Conservation (phyloP, 2,329 filamentous ascomycete genomes). For the Phialemonium atrogriseum region DNA sequence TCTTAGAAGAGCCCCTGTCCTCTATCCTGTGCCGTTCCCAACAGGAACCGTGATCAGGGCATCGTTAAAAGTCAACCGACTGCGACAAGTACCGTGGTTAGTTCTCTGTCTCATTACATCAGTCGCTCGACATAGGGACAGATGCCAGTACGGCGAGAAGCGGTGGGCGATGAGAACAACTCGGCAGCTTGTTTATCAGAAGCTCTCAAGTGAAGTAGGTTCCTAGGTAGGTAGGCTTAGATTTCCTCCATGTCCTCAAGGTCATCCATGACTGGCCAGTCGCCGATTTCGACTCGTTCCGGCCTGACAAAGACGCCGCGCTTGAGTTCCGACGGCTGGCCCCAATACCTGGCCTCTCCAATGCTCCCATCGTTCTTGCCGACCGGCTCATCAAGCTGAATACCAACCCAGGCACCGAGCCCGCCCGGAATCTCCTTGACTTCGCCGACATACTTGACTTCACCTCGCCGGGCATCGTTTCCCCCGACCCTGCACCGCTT, state of each 20-base stretch:
- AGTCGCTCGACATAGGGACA: too few relatives aligned
- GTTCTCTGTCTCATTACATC: too few relatives aligned
- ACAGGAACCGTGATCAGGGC: too few relatives aligned
- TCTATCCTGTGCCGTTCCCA: too few relatives aligned
- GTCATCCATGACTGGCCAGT: conserved; percentile 63
- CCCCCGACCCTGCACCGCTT: conserved; percentile 57
- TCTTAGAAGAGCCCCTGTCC: too few relatives aligned
- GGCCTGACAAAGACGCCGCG: conserved; percentile 72
- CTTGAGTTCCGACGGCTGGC: conserved; percentile 53
- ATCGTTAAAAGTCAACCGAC: too few relatives aligned
- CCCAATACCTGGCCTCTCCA: conserved; percentile 61
- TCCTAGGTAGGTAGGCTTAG: too few relatives aligned
- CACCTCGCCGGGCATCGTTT: conserved; percentile 62
- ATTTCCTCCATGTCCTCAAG: conserved; percentile 74
- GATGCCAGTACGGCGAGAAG: too few relatives aligned
- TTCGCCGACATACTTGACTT: conserved; percentile 62
- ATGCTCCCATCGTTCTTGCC: conserved; percentile 73
- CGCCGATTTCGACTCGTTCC: conserved; percentile 68
- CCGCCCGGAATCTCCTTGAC: conserved; percentile 65
- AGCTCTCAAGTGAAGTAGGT: too few relatives aligned
- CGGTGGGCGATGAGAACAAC: too few relatives aligned
- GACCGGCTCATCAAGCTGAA: conserved; percentile 69
- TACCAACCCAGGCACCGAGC: conserved; percentile 61
- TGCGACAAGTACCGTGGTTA: too few relatives aligned
- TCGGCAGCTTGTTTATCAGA: too few relatives aligned